Percentiles rank a stretch among this genome's conserved stretches.
Evolutionary conservation across 164 flowering plant genomes (phyloP).

Genomic region (Vitis vinifera): DNA sequence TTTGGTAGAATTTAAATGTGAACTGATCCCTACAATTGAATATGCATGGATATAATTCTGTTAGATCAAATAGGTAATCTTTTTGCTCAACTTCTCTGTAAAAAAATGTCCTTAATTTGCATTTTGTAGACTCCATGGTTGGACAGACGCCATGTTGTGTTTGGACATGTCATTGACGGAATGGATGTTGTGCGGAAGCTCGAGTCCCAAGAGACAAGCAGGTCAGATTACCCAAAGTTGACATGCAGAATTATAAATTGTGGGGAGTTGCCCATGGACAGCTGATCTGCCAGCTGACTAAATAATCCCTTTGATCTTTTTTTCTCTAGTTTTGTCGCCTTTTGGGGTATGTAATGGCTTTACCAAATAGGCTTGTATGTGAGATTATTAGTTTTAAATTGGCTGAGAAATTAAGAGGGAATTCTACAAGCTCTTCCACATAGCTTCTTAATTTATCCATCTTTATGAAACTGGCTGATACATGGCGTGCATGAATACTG

Average conservation of each 20-base stretch:
- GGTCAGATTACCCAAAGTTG: slow-evolving; percentile 47
- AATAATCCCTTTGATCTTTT: too few relatives aligned
- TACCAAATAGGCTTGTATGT: background rate
- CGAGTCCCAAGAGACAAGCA: slow-evolving; percentile 72
- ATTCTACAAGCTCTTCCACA: background rate
- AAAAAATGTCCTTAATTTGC: slow-evolving; percentile 3
- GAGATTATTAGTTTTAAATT: background rate
- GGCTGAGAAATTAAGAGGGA: background rate
- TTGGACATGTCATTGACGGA: slow-evolving; percentile 71
- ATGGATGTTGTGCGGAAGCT: slow-evolving; percentile 62
- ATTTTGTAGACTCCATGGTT: slow-evolving; percentile 73
- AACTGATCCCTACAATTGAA: background rate
- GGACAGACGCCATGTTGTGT: slow-evolving; percentile 81
- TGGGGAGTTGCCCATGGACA: slow-evolving; percentile 64
- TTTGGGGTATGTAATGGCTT: background rate
- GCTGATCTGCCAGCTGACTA: slow-evolving; percentile 21
- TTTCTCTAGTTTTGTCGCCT: background rate
- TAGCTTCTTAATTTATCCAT: too few relatives aligned
- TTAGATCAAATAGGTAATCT: background rate
- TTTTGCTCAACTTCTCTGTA: background rate
- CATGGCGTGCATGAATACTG: too few relatives aligned
- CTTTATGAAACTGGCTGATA: too few relatives aligned
- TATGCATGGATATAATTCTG: background rate
- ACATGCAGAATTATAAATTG: slow-evolving; percentile 67
- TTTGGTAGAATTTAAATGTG: too few relatives aligned